Evolutionary conservation across 2,329 filamentous ascomycete species (phyloP), one percentile per base, ranked within the genome.

Genomic region (Trichocomaceae sp.): DNA sequence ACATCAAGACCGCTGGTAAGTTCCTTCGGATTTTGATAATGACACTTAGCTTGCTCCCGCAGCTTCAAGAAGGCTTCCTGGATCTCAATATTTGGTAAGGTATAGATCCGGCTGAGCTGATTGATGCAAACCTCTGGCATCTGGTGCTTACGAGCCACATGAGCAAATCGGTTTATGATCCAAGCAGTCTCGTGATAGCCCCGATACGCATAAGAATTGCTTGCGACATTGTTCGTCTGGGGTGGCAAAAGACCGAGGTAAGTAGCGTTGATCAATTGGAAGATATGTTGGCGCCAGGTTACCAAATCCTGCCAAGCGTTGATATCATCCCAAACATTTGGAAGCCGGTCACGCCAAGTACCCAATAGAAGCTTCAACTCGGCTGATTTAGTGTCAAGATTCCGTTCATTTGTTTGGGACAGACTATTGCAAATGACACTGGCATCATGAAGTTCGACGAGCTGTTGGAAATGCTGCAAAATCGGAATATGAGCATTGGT

Each of bases 271-370:
- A 99, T 97, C 22, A 99, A 81, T 55, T 90, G 87, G 76, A 99
- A 99, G 58, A 99, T 96, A 71, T 99, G 93, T 69, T 99, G 95
- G 62, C 93, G 85, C 93, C 93, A 99, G 1, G 93, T 99, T n/a
- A 99, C 93, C 41, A 99, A 78, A 68, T 99, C 95, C 70, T 99
- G 93, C 93, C 93, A 99, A 39, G 93, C 90, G 60, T 95, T 96
- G 71, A 99, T 99, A 69, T 99, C 93, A 69, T 99, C 93, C 93
- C 93, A 99, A 3, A 96, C 87, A 66, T 99, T 99, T 1, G 93
- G 93, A 51, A 99, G 76, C 48, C 93, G 83, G 68, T 99, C 93
- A 56, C 93, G 85, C 93, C 93, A 99, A 7, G 92, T 93, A 53
- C 90, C 90, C 5, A 99, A 81, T 3, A 97, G 82, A 51, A 99